Percentiles rank a stretch among this genome's conserved stretches.
phyloP scores from a whole-genome alignment of 2,329 filamentous ascomycete genomes.

The Neonectria ditissima region DNA sequence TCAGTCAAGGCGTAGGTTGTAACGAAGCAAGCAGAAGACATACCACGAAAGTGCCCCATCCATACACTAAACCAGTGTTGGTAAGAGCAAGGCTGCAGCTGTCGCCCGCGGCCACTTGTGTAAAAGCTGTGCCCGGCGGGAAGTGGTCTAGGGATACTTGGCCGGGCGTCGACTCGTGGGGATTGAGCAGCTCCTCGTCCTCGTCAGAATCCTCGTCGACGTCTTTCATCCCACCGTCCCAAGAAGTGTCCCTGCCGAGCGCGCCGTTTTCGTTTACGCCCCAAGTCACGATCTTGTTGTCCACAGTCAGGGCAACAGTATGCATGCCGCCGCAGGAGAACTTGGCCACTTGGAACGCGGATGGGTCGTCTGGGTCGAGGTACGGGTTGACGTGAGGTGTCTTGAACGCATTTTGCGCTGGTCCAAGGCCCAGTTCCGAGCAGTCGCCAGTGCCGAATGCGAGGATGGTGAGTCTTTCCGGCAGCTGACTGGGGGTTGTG shows the following conservation, averaged over 20 bases:
- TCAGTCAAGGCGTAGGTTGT: not conserved
- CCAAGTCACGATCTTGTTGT: slow-evolving; percentile 84
- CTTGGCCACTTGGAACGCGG: slow-evolving; percentile 63
- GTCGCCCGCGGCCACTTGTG: slow-evolving; percentile 73
- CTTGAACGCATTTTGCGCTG: not conserved
- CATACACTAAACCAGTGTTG: slow-evolving; percentile 75
- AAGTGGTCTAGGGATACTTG: slow-evolving; percentile 67
- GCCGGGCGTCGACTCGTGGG: slow-evolving; percentile 72
- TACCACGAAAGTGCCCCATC: slow-evolving; percentile 81
- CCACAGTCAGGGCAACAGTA: slow-evolving; percentile 75
- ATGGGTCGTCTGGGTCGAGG: slow-evolving; percentile 32
- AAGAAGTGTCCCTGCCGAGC: slow-evolving; percentile 75
- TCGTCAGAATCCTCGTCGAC: slow-evolving; percentile 55
- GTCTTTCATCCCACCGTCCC: slow-evolving; percentile 68
- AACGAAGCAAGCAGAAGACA: slow-evolving; percentile 39
- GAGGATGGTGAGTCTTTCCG: slow-evolving; percentile 16
- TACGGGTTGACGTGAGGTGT: slow-evolving; percentile 28
- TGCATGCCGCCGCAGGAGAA: slow-evolving; percentile 83
- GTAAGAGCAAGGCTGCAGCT: slow-evolving; percentile 79
- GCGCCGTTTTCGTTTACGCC: slow-evolving; percentile 85
- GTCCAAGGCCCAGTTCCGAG: slow-evolving; percentile 29
- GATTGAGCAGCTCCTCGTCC: slow-evolving; percentile 53
- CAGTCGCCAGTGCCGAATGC: slow-evolving; percentile 23
- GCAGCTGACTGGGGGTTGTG: not conserved
- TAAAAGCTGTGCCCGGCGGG: slow-evolving; percentile 63